Conservation (phyloP, 106 monocot species). For the Xerophyta viscosa region DNA sequence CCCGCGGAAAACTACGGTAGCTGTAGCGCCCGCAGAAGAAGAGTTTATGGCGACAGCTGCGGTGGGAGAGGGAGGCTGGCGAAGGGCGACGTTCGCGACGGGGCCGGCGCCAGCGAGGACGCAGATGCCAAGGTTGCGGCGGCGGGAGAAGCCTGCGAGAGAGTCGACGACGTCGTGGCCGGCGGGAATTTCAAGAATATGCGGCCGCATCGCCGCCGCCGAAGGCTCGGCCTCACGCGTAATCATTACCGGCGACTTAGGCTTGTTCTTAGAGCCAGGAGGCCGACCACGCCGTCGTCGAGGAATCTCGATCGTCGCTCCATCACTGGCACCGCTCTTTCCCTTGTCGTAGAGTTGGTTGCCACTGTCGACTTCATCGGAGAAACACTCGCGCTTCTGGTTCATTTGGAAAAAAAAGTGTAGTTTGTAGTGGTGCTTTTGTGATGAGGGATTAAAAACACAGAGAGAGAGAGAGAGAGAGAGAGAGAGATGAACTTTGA, state of each 20-base stretch:
- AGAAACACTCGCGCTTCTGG: conserved; percentile 18
- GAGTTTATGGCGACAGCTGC: neutral
- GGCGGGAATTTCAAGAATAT: conserved; percentile 58
- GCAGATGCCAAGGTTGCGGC: conserved; percentile 39
- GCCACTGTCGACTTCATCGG: conserved; percentile 26
- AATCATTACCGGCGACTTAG: conserved; percentile 51
- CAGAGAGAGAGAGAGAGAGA: too few species aligned
- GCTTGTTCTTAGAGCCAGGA: conserved; percentile 71
- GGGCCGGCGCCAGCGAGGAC: conserved; percentile 49
- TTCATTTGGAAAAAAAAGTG: neutral
- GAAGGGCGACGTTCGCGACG: conserved; percentile 51
- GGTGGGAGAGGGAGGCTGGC: conserved; percentile 15
- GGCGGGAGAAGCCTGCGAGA: conserved; percentile 36
- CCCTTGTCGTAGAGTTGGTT: conserved; percentile 8
- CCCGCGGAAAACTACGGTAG: conserved; percentile 28
- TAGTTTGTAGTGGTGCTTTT: too few species aligned
- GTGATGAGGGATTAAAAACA: too few species aligned
- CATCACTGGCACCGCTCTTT: neutral
- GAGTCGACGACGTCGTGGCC: conserved; percentile 47
- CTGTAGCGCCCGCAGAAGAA: neutral
- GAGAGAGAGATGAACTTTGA: neutral
- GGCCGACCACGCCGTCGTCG: conserved; percentile 50
- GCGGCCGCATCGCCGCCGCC: conserved; percentile 41
- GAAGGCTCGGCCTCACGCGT: conserved; percentile 25
- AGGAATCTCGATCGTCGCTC: conserved; percentile 27